A percentile compares a stretch with the other conserved stretches of the same genome.
phyloP scores from a whole-genome alignment of 1,139 yeast genomes.

The Casaregolazyma lundiana region DNA sequence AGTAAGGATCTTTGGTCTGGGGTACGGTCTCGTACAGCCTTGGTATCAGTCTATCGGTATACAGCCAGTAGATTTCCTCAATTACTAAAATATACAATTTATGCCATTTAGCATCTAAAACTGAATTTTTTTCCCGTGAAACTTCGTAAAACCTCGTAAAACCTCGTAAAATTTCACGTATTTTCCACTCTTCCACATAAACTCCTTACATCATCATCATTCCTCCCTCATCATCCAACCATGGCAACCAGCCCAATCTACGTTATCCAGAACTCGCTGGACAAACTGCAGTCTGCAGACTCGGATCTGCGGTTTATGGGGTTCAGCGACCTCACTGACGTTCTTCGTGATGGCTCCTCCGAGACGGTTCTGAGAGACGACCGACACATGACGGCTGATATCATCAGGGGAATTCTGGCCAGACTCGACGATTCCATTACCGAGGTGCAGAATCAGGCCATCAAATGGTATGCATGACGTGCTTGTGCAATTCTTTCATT shows the following conservation, averaged over 20 bases:
- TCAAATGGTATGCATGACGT: conserved; percentile 50
- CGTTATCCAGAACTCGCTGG: conserved; percentile 17
- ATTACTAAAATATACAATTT: not conserved
- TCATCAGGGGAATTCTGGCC: conserved; percentile 48
- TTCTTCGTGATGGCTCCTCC: conserved; percentile 33
- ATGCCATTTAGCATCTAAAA: no score
- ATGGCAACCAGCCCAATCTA: conserved; percentile 9
- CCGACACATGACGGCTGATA: conserved; percentile 29
- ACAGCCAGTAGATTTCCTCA: no score
- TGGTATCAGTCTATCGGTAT: no score
- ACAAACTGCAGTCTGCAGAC: conserved; percentile 43
- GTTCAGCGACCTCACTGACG: conserved; percentile 63
- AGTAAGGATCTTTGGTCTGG: no score
- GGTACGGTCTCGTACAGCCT: no score
- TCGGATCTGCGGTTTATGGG: conserved; percentile 89
- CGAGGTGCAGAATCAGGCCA: conserved; percentile 77
- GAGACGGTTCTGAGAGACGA: conserved; percentile 30
- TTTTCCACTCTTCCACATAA: no score
- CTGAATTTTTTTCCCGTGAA: no score
- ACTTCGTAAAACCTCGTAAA: no score
- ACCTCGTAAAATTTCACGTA: no score
- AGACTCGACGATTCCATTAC: conserved; percentile 61
- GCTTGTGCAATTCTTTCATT: no score
- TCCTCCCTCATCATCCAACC: conserved; percentile 1
- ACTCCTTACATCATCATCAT: not conserved